phyloP scores from a whole-genome alignment of 306 rosid genomes.

The Corylus avellana region DNA sequence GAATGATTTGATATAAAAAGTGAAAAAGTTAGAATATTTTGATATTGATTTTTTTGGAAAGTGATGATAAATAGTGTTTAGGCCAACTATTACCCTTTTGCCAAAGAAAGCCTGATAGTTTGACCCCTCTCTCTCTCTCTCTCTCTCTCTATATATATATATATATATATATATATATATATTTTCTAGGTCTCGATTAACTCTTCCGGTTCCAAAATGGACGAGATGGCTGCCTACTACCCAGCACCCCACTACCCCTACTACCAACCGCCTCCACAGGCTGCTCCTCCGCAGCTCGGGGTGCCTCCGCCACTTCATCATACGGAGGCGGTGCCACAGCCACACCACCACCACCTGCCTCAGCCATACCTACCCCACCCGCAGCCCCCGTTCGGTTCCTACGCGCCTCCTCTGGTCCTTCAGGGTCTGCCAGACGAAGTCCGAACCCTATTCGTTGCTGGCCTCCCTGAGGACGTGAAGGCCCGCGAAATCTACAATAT shows the following conservation, averaged over 20 bases:
- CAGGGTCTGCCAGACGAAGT: slow-evolving; percentile 57
- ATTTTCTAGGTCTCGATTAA: neutral
- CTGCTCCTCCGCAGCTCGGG: slow-evolving; percentile 27
- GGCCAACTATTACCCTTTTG: too few species aligned
- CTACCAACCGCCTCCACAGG: slow-evolving; percentile 45
- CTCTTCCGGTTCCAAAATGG: slow-evolving; percentile 39
- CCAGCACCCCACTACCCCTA: slow-evolving; percentile 64
- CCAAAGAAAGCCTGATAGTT: too few species aligned
- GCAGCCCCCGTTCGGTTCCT: slow-evolving; percentile 45
- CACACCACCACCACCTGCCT: slow-evolving; percentile 34
- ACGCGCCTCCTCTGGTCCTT: slow-evolving; percentile 39
- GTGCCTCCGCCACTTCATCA: slow-evolving; percentile 49
- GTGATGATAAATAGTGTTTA: too few species aligned
- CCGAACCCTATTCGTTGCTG: slow-evolving; percentile 91
- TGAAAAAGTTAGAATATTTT: too few species aligned
- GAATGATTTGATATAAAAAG: too few species aligned
- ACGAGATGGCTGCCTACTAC: slow-evolving; percentile 80
- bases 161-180: too few species aligned
- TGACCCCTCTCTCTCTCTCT: too few species aligned
- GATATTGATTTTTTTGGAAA: too few species aligned
- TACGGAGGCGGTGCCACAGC: slow-evolving; percentile 35
- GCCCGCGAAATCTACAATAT: slow-evolving; percentile 87
- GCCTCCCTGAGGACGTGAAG: slow-evolving; percentile 85
- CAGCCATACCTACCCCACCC: slow-evolving; percentile 45
- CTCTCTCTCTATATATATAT: too few species aligned